phyloP scores from a whole-genome alignment of 176 grass and related monocot genomes.

The Oryza officinalis region DNA sequence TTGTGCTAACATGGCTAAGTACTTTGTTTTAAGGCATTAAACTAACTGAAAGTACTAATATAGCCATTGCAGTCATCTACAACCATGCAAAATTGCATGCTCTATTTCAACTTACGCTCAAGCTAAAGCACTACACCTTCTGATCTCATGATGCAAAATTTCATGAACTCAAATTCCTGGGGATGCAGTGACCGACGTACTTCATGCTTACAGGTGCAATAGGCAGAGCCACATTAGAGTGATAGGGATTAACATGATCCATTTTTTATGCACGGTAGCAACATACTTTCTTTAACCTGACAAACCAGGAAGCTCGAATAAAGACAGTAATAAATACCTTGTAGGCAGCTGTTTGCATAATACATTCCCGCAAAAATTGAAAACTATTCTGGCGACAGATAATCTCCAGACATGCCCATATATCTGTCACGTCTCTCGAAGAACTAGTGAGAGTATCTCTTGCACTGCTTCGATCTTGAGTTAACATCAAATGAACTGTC shows the following conservation, averaged over 20 bases:
- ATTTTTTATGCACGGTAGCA: not conserved
- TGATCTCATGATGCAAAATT: no score
- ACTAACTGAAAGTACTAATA: no score
- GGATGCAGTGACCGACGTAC: not conserved
- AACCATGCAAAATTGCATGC: no score
- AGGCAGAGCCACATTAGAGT: not conserved
- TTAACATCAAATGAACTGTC: conserved; percentile 87
- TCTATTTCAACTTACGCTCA: no score
- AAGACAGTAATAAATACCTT: conserved; percentile 53
- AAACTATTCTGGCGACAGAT: conserved; percentile 81
- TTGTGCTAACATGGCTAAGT: no score
- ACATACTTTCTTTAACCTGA: not conserved
- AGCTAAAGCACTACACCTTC: no score
- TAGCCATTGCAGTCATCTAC: no score
- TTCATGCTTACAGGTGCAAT: not conserved
- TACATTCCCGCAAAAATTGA: conserved; percentile 56
- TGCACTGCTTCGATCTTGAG: conserved; percentile 68
- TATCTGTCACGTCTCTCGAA: conserved; percentile 51
- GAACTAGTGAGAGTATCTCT: conserved; percentile 51
- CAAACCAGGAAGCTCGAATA: no score
- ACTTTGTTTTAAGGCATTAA: no score
- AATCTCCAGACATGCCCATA: conserved; percentile 72
- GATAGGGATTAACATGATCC: not conserved
- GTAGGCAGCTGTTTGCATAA: conserved; percentile 82
- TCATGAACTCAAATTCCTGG: no score